These are phyloP conservation scores for Nigrospora sphaerica DNA, from an alignment of 2,329 filamentous ascomycete genomes.

Conservation along the genomic window DNA sequence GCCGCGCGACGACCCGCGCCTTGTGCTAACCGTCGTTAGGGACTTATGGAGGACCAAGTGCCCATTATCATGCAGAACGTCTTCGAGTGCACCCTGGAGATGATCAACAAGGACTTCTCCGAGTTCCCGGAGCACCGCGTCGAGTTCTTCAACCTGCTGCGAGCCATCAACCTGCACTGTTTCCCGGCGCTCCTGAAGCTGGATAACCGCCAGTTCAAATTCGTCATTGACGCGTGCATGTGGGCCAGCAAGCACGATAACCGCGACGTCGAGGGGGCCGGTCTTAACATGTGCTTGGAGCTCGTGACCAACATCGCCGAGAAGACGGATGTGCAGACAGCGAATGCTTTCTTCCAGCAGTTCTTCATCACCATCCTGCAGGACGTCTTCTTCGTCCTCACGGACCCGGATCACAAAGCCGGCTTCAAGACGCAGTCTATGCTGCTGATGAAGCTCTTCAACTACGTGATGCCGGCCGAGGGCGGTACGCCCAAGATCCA, in stretches of 20 bases:
- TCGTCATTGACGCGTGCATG: conserved; percentile 98
- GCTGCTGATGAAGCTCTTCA: conserved; percentile 91
- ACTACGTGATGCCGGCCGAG: conserved; percentile 74
- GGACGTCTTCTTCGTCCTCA: conserved; percentile 97
- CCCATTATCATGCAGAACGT: conserved; percentile 97
- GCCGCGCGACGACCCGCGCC: too few species aligned
- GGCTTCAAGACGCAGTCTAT: conserved; percentile 98
- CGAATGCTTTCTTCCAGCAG: conserved; percentile 94
- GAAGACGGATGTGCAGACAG: conserved; percentile 75
- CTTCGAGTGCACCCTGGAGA: conserved; percentile 95
- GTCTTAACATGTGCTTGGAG: conserved; percentile 96
- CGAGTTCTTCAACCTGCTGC: conserved; percentile 97
- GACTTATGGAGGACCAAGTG: conserved; percentile 96
- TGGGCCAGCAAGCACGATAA: conserved; percentile 99
- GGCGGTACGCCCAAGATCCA: conserved; percentile 74
- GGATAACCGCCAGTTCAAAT: conserved; percentile 96
- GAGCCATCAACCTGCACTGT: conserved; percentile 94
- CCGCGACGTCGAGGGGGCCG: conserved; percentile 91
- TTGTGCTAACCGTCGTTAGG: conserved; percentile 36
- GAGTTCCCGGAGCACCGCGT: conserved; percentile 98
- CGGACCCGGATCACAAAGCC: conserved; percentile 96
- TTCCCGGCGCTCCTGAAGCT: conserved; percentile 92
- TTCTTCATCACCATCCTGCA: conserved; percentile 95
- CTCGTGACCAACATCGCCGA: conserved; percentile 97
- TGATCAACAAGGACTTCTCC: conserved; percentile 99